A percentile compares a stretch with the other conserved stretches of the same genome.
These are phyloP conservation scores for Cryptosporidium sp. DNA, from an alignment of 169 alveolate species.

Conservation along the genomic window DNA sequence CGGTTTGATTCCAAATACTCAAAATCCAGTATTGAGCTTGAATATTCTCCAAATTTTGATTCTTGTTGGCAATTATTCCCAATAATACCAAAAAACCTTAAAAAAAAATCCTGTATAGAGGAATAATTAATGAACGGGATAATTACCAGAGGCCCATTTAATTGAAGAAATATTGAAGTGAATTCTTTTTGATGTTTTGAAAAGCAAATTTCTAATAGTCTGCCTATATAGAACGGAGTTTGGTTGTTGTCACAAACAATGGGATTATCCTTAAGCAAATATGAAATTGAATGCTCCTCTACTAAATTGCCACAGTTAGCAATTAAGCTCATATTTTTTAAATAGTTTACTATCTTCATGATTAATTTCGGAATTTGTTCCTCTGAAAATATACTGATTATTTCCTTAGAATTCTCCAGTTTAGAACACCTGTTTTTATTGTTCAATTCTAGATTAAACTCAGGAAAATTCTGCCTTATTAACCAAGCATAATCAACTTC, in stretches of 20 bases:
- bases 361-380: constrained; percentile 6
- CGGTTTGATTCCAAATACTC: constrained; percentile 5
- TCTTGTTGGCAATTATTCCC: neutral
- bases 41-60: neutral
- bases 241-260: neutral
- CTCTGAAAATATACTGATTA: neutral
- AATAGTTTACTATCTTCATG: neutral
- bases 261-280: neutral
- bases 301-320: neutral
- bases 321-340: constrained; percentile 1
- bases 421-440: neutral
- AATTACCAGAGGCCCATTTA: constrained; percentile 27
- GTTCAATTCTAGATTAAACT: neutral
- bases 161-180: constrained; percentile 21
- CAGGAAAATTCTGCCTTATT: neutral
- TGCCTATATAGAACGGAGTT: constrained; percentile 41
- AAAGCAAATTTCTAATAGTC: constrained; percentile 51
- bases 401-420: neutral
- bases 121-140: constrained; percentile 32
- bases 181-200: constrained; percentile 12
- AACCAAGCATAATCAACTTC: constrained; percentile 43
- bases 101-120: constrained; percentile 53
- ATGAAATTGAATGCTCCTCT: neutral
- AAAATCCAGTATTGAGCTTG: constrained; percentile 9
- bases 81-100: constrained; percentile 37